A percentile compares a stretch with the other conserved stretches of the same genome.
phyloP scores from a whole-genome alignment of 805 yeast genomes.

The Isabelozyma gotoi region DNA sequence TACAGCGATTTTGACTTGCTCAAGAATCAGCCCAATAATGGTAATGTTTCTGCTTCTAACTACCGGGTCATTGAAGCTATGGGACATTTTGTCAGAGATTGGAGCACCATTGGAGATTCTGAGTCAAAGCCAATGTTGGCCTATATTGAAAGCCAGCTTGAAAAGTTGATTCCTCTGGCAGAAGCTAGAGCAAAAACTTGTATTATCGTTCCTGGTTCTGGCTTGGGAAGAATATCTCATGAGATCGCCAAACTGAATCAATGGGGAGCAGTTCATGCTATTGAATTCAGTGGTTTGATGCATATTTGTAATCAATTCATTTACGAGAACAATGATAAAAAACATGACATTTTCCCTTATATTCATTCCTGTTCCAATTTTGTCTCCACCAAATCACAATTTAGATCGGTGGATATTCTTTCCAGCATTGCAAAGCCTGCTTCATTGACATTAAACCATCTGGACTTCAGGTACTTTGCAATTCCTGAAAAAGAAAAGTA shows the following conservation, averaged over 20 bases:
- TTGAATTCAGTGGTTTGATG: slow-evolving; percentile 80
- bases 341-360: slow-evolving; percentile 42
- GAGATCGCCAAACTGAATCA: slow-evolving; percentile 48
- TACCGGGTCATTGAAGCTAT: slow-evolving; percentile 60
- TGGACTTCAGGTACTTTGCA: slow-evolving; percentile 63
- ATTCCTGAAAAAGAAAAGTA: slow-evolving; percentile 20
- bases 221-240: slow-evolving; percentile 76
- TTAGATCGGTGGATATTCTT: slow-evolving; percentile 37
- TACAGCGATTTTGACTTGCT: slow-evolving; percentile 29
- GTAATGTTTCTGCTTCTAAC: slow-evolving; percentile 12
- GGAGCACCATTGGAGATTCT: slow-evolving; percentile 50
- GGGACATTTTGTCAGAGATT: slow-evolving; percentile 79
- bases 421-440: slow-evolving; percentile 39
- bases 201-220: slow-evolving; percentile 84
- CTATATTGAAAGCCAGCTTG: slow-evolving; percentile 49
- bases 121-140: slow-evolving; percentile 56
- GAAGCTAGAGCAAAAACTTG: slow-evolving; percentile 38
- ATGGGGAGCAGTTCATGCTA: slow-evolving; percentile 58
- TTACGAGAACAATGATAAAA: slow-evolving; percentile 25
- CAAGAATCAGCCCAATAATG: slow-evolving; percentile 7
- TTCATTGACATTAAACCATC: slow-evolving; percentile 49
- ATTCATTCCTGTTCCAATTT: slow-evolving; percentile 73
- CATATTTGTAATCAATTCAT: slow-evolving; percentile 62
- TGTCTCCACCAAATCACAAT: slow-evolving; percentile 46
- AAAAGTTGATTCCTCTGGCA: slow-evolving; percentile 23